A percentile compares a stretch with the other conserved stretches of the same genome.
phyloP scores from a whole-genome alignment of 345 rosid genomes.

The Abelmoschus esculentus region DNA sequence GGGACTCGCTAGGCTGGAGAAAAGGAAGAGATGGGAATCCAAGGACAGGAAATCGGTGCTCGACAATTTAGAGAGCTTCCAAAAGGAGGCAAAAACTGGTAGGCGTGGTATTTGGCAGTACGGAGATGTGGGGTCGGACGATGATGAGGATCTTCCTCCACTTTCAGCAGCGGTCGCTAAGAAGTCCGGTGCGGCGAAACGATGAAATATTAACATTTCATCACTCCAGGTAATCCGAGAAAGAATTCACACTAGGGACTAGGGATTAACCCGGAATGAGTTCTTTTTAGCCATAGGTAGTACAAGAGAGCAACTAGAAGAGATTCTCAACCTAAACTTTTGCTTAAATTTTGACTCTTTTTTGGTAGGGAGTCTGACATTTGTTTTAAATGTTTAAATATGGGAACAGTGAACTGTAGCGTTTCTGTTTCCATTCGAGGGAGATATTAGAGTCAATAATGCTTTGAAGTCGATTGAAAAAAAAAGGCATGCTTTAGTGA shows the following conservation, averaged over 20 bases:
- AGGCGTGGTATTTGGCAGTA: slow-evolving; percentile 87
- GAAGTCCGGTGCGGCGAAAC: slow-evolving; percentile 53
- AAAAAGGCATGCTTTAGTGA: too few relatives aligned
- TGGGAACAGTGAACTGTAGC: neutral
- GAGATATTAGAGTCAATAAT: neutral
- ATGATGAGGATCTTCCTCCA: slow-evolving; percentile 84
- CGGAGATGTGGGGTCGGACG: slow-evolving; percentile 90
- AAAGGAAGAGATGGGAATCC: slow-evolving; percentile 68
- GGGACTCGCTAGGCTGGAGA: slow-evolving; percentile 88
- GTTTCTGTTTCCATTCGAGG: neutral
- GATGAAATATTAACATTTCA: slow-evolving; percentile 19
- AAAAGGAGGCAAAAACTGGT: slow-evolving; percentile 66
- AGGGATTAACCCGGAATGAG: neutral
- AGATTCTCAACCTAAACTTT: neutral
- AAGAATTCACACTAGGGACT: neutral
- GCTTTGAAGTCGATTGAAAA: too few relatives aligned
- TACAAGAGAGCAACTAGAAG: neutral
- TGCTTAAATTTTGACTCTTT: slow-evolving; percentile 3
- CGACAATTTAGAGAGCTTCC: slow-evolving; percentile 67
- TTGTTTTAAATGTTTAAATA: neutral
- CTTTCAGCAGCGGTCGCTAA: slow-evolving; percentile 17
- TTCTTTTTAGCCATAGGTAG: slow-evolving; percentile 14
- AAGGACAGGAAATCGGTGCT: slow-evolving; percentile 58
- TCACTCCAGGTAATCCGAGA: neutral
- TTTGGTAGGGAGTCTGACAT: neutral